Base-by-base conservation (phyloP, 1,284 basidiomycete genomes). In the Gymnopus androsaceus region DNA sequence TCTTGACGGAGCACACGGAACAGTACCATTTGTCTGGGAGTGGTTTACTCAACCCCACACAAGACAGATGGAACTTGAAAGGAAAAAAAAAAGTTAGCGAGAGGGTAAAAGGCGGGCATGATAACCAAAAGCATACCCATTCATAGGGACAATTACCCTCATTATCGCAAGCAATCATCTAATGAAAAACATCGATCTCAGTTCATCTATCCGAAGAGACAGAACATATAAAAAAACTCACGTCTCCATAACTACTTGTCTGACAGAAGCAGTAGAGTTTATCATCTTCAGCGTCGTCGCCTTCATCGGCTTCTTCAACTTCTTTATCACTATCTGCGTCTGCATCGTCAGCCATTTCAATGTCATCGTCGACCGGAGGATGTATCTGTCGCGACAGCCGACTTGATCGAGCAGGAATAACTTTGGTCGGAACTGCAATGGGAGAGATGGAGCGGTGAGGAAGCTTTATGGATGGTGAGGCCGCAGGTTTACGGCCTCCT, bases 101-200 rank as follows among this genome's bases (percentile, higher is more conserved):
- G 12, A 40, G 40, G 15, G 57, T 25, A 34, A 36, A 23, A 11
- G n/a, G 31, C 6, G 17, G 21, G 19, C 12, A 33, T 27, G 49
- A 14, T 40, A 45, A n/a, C 14, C 27, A 5, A 17, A n/a, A 31
- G 65, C 72, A 12, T 57, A 76, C 75, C 76, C 77, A 79, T 74
- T 79, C 75, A 60, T 74, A 78, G 2, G 72, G 75, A 66, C 77
- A 78, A 14, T 66, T 68, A 7, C 67, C 71, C 57, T 77, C 75
- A 58, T 78, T 77, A 58, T 79, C 77, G 54, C 77, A 79, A 2
- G 75, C 77, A 62, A 79, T 78, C 77, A 79, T 79, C 77, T 78
- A 56, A n/a, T n/a, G n/a, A 21, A 28, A 12, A 49, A n/a, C 31
- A 51, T 49, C 7, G 57, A 33, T 7, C 52, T 57, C 1, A 38